Conservation (phyloP, 2,329 filamentous ascomycete species). For the Phaeosphaeriaceae sp. region DNA sequence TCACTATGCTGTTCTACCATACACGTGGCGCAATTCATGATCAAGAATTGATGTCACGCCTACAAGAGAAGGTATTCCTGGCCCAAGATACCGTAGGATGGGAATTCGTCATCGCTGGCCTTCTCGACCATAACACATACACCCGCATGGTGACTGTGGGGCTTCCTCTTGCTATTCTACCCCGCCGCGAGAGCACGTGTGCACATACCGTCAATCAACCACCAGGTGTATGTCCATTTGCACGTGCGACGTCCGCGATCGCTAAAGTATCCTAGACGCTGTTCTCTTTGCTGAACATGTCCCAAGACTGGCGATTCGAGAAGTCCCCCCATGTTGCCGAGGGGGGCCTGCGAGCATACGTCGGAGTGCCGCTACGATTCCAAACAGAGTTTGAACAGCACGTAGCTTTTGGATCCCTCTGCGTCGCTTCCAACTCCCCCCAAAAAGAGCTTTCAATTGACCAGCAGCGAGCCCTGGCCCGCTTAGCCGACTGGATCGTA, state of each 20-base stretch:
- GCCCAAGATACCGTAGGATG: conserved; percentile 54
- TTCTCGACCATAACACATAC: conserved; percentile 55
- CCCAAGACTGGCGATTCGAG: conserved; percentile 55
- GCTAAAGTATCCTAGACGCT: conserved; percentile 36
- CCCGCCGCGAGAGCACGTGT: conserved; percentile 56
- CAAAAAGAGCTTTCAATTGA: conserved; percentile 40
- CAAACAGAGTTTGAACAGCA: conserved; percentile 51
- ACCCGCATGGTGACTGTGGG: conserved; percentile 54
- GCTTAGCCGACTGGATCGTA: conserved; percentile 52
- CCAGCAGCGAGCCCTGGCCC: conserved; percentile 45
- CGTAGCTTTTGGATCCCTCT: conserved; percentile 54
- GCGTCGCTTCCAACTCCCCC: conserved; percentile 51
- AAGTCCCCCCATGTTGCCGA: conserved; percentile 51
- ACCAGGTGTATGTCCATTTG: conserved; percentile 33
- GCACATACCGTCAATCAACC: conserved; percentile 53
- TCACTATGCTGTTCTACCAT: conserved; percentile 56
- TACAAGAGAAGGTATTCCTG: conserved; percentile 55
- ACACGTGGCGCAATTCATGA: conserved; percentile 52
- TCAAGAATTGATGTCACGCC: conserved; percentile 49
- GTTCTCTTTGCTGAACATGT: conserved; percentile 54
- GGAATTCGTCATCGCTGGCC: conserved; percentile 57
- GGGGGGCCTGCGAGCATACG: conserved; percentile 53
- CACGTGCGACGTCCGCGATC: not conserved
- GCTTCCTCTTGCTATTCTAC: conserved; percentile 52
- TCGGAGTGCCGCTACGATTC: conserved; percentile 51